A percentile compares a stretch with the other conserved stretches of the same genome.
Conservation (phyloP, 2,329 filamentous ascomycete genomes). For the Phaeoacremonium minimum region DNA sequence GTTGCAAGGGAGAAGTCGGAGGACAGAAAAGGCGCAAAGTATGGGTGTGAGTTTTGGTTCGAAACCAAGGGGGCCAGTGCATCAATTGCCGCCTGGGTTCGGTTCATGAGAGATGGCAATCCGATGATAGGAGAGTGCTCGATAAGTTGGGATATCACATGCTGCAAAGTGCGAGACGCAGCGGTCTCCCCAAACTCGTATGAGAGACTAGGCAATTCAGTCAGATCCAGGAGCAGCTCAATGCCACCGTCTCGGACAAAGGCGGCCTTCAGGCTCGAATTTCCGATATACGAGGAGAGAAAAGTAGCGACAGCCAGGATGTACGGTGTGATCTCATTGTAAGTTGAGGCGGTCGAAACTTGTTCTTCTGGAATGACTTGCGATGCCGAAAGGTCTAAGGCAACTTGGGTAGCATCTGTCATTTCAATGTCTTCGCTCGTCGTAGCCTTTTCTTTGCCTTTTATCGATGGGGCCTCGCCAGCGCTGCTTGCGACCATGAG, state of each 20-base stretch:
- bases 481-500: conserved; percentile 21
- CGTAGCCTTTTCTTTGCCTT: conserved; percentile 33
- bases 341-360: conserved; percentile 11
- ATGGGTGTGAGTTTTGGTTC: conserved; percentile 50
- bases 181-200: conserved; percentile 65
- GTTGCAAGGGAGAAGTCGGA: conserved; percentile 31
- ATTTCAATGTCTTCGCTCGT: conserved; percentile 58
- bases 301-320: conserved; percentile 75
- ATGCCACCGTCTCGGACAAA: conserved; percentile 79
- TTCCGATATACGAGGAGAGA: conserved; percentile 68
- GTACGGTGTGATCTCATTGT: conserved; percentile 57
- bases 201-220: conserved; percentile 75
- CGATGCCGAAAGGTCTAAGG: not conserved
- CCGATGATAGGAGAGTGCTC: conserved; percentile 78
- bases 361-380: not conserved
- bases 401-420: conserved; percentile 44
- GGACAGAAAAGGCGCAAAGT: conserved; percentile 65
- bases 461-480: conserved; percentile 18
- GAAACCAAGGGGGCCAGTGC: conserved; percentile 61
- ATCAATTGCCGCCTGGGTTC: conserved; percentile 67
- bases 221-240: conserved; percentile 79
- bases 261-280: conserved; percentile 63
- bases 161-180: conserved; percentile 66
- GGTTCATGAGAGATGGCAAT: conserved; percentile 74
- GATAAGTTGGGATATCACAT: conserved; percentile 72